Evolutionary conservation across 495 filamentous ascomycete genomes (phyloP).

Genomic region (Penicillium samsonianum): DNA sequence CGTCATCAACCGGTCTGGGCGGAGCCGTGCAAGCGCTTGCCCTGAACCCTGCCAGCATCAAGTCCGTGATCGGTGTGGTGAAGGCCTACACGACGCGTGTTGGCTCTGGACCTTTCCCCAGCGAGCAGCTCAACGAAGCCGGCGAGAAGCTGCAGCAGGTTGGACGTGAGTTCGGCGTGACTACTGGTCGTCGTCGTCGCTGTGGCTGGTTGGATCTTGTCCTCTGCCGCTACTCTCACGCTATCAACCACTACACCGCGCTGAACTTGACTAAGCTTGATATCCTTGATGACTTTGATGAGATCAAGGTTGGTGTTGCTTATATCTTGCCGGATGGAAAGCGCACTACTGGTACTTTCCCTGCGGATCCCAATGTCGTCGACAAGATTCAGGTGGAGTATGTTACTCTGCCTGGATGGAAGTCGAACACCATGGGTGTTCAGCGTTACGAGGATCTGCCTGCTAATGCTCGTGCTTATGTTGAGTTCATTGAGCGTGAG

Average conservation of each 20-base stretch:
- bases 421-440: constrained; percentile 63
- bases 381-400: constrained; percentile 63
- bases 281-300: constrained; percentile 78
- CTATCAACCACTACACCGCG: constrained; percentile 71
- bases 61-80: constrained; percentile 77
- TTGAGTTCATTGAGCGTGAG: constrained; percentile 76
- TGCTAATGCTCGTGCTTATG: constrained; percentile 70
- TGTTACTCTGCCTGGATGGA: constrained; percentile 77
- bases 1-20: constrained; percentile 71
- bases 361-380: constrained; percentile 67
- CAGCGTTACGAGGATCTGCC: constrained; percentile 69
- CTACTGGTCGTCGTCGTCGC: constrained; percentile 77
- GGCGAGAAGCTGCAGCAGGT: constrained; percentile 65
- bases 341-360: constrained; percentile 59
- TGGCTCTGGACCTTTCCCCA: constrained; percentile 81
- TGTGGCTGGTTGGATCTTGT: constrained; percentile 92
- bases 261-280: constrained; percentile 91
- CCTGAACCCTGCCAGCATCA: constrained; percentile 48
- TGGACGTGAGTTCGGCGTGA: constrained; percentile 75
- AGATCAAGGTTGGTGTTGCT: constrained; percentile 74
- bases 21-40: constrained; percentile 74
- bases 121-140: constrained; percentile 68
- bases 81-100: constrained; percentile 81
- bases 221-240: constrained; percentile 73
- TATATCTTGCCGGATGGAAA: constrained; percentile 63